Evolutionary conservation across 164 flowering plant species (phyloP), one percentile per base, ranked within the genome.

Genomic region (Paratinospora sagittata): DNA sequence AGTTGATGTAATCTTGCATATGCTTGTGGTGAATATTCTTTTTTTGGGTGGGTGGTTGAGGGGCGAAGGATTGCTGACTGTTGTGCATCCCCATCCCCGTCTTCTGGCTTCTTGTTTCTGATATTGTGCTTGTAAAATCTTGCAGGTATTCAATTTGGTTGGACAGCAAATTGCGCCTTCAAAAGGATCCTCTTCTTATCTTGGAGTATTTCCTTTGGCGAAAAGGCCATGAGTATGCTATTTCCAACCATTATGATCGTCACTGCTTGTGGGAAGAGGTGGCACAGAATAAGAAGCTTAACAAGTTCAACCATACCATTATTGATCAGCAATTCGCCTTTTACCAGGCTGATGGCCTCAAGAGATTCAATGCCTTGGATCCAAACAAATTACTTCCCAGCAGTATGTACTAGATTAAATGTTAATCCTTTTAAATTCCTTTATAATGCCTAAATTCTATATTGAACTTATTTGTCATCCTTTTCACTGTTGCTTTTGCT

Each of bases 191-290:
- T 68, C 78, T 88, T 55, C 87, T 87, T 70, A 84, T 95, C 62
- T 80, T 95, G 83, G 98, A 95, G 61, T 88, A 90, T 77, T 90
- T 96, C 78, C 73, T 96, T 52, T 96, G 96, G 96, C 79, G 98
- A 30, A 89, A 87, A 81, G 93, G 94, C 71, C 67, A 85, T 55
- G 97, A 93, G 66, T 93, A 86, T 81, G 96, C 97, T 72, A 93
- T 96, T 47, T 93, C 98, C 27, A 96, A 91, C 80, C 99, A 96
- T 84, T 96, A 96, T 70, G 96, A 93, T 73, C 86, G 98, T 27
- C 97, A 92, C 77, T 93, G 97, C 78, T 79, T 96, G n/a, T 93
- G 98, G 98, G 96, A 92, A 76, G 99, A 96, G 76, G 99, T 92
- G 55, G 86, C 84, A 34, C 98, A 86, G 74, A 96, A 96, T 69